phyloP scores from a whole-genome alignment of 108 stramenopile species.

The Cylindrotheca fusiformis region DNA sequence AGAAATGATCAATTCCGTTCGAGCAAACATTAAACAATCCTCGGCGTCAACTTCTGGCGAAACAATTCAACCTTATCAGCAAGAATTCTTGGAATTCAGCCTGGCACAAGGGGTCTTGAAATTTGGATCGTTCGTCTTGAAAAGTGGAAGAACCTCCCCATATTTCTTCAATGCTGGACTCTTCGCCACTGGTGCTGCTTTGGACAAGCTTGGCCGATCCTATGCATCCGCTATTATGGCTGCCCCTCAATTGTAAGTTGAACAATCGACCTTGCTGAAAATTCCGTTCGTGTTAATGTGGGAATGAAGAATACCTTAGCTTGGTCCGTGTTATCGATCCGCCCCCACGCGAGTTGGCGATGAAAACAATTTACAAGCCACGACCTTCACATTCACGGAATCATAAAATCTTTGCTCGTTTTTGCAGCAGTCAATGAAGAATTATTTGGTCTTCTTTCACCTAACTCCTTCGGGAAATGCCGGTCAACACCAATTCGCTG shows the following conservation, averaged over 20 bases:
- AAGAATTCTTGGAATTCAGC: conserved; percentile 93
- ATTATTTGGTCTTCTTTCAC: conserved; percentile 79
- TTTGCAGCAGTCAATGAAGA: conserved; percentile 34
- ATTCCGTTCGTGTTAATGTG: conserved; percentile 3
- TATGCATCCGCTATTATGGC: conserved; percentile 92
- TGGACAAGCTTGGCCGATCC: conserved; percentile 81
- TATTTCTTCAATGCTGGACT: conserved; percentile 99
- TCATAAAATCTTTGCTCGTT: conserved; percentile 3
- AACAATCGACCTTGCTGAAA: neutral
- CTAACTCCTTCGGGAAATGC: conserved; percentile 68
- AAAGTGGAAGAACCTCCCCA: conserved; percentile 95
- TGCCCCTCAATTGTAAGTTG: conserved; percentile 81
- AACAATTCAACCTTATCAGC: conserved; percentile 69
- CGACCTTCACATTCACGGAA: conserved; percentile 29
- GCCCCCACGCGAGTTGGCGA: conserved; percentile 81
- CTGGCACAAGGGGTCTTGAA: conserved; percentile 86
- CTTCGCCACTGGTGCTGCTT: conserved; percentile 78
- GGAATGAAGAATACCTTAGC: conserved; percentile 55
- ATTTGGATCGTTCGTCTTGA: conserved; percentile 96
- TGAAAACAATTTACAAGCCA: conserved; percentile 58
- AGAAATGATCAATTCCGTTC: conserved; percentile 64
- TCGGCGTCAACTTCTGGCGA: conserved; percentile 8
- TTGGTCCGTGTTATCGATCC: conserved; percentile 86
- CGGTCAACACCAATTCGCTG: conserved; percentile 79
- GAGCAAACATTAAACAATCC: conserved; percentile 20